phyloP scores from a whole-genome alignment of 352 stramenopile species.

The Phytopythium cucurbitacearum region DNA sequence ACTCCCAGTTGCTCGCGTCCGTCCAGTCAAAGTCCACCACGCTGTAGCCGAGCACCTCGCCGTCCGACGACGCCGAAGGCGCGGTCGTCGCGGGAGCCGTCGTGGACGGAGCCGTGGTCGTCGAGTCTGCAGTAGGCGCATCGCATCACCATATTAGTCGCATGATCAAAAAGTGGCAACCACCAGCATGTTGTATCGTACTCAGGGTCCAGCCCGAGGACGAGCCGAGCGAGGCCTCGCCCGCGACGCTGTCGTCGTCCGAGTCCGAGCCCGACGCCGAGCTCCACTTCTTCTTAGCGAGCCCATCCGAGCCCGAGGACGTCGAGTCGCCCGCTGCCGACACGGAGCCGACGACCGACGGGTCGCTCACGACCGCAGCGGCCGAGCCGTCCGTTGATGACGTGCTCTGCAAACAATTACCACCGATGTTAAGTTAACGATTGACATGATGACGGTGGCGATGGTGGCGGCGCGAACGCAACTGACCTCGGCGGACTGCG shows the following conservation, averaged over 20 bases:
- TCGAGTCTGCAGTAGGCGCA: conserved; percentile 11
- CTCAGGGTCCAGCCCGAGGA: conserved; percentile 15
- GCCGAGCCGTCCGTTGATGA: conserved; percentile 7
- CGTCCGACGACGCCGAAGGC: conserved; percentile 16
- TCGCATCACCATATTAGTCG: neutral
- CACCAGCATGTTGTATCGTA: neutral
- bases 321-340: conserved; percentile 19
- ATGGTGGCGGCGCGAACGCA: neutral
- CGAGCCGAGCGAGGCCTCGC: conserved; percentile 15
- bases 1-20: conserved; percentile 56
- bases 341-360: conserved; percentile 10
- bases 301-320: conserved; percentile 6
- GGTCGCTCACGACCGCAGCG: conserved; percentile 10
- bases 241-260: conserved; percentile 9
- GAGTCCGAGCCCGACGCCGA: conserved; percentile 15
- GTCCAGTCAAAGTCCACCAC: conserved; percentile 68
- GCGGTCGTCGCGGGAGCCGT: conserved; percentile 14
- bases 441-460: neutral
- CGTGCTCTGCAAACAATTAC: conserved; percentile 9
- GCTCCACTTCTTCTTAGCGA: conserved; percentile 9
- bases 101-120: conserved; percentile 6
- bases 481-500: conserved; percentile 32
- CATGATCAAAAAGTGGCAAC: conserved; percentile 8
- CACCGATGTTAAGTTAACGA: neutral
- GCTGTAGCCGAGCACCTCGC: conserved; percentile 36